A percentile compares a stretch with the other conserved stretches of the same genome.
These are phyloP conservation scores for Sporothrix luriei DNA, from an alignment of 2,329 filamentous ascomycete genomes.

Conservation along the genomic window DNA sequence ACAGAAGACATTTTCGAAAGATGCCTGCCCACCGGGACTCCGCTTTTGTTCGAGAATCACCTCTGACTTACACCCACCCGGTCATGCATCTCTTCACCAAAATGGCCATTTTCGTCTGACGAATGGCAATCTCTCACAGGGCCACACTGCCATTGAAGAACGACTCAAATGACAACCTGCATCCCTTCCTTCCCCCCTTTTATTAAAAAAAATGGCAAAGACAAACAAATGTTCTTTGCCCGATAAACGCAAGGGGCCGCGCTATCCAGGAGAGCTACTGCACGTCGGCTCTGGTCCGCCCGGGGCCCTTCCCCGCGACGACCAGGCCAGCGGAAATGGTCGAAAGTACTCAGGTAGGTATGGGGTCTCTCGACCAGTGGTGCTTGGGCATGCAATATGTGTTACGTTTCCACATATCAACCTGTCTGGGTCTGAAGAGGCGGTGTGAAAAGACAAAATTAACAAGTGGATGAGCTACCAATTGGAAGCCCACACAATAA, in stretches of 20 bases:
- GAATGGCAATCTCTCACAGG: slow-evolving; percentile 6
- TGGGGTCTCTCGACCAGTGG: slow-evolving; percentile 9
- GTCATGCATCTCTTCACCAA: neutral
- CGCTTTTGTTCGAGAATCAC: neutral
- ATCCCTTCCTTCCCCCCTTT: neutral
- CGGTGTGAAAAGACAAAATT: slow-evolving; percentile 24
- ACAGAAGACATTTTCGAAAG: neutral
- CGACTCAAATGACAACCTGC: neutral
- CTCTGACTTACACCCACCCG: neutral
- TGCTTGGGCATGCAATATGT: slow-evolving; percentile 12
- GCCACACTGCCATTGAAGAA: neutral
- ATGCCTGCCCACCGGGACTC: neutral
- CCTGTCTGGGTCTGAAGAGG: slow-evolving; percentile 26
- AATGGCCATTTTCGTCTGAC: neutral
- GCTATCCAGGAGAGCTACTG: neutral
- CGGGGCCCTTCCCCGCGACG: slow-evolving; percentile 31
- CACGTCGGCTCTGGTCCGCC: slow-evolving; percentile 21
- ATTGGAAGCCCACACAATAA: neutral
- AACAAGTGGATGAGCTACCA: neutral
- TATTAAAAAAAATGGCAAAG: neutral
- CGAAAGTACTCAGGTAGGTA: neutral
- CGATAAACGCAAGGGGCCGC: slow-evolving; percentile 4
- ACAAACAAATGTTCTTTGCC: neutral
- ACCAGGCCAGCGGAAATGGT: neutral
- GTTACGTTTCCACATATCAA: slow-evolving; percentile 25